phyloP scores from a whole-genome alignment of 352 stramenopile genomes.

The Hyaloperonospora brassicae region DNA sequence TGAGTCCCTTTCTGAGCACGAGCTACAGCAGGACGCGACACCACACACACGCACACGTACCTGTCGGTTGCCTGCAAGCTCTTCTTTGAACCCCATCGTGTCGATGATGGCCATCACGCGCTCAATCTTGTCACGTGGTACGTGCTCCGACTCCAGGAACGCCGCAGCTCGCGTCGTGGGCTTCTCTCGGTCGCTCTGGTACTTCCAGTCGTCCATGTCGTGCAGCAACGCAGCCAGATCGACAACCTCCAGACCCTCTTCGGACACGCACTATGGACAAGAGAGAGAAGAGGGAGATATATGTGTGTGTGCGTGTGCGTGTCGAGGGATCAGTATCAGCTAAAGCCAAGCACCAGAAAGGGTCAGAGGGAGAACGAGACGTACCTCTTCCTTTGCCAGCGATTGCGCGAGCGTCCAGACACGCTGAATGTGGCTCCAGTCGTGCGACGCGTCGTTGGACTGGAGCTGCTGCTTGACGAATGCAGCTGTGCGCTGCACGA shows the following conservation, averaged over 20 bases:
- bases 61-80: slow-evolving; percentile 33
- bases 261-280: slow-evolving; percentile 36
- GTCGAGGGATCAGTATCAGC: background rate
- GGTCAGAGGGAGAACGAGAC: slow-evolving; percentile 6
- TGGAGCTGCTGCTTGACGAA: slow-evolving; percentile 71
- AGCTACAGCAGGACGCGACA: background rate
- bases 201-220: slow-evolving; percentile 89
- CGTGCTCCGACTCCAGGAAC: slow-evolving; percentile 49
- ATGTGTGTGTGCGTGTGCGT: too few species aligned
- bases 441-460: slow-evolving; percentile 75
- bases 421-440: slow-evolving; percentile 85
- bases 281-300: background rate
- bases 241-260: slow-evolving; percentile 62
- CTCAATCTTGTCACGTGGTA: slow-evolving; percentile 41
- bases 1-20: background rate
- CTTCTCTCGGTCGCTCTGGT: slow-evolving; percentile 42
- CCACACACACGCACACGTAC: slow-evolving; percentile 15
- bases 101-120: slow-evolving; percentile 79
- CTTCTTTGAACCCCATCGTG: slow-evolving; percentile 80
- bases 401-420: slow-evolving; percentile 69
- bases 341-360: background rate
- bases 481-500: slow-evolving; percentile 60
- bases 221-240: slow-evolving; percentile 81
- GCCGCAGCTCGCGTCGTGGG: slow-evolving; percentile 48
- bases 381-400: slow-evolving; percentile 70